Conservation (phyloP, 2,329 filamentous ascomycete genomes). For the Apiospora malaysiana region DNA sequence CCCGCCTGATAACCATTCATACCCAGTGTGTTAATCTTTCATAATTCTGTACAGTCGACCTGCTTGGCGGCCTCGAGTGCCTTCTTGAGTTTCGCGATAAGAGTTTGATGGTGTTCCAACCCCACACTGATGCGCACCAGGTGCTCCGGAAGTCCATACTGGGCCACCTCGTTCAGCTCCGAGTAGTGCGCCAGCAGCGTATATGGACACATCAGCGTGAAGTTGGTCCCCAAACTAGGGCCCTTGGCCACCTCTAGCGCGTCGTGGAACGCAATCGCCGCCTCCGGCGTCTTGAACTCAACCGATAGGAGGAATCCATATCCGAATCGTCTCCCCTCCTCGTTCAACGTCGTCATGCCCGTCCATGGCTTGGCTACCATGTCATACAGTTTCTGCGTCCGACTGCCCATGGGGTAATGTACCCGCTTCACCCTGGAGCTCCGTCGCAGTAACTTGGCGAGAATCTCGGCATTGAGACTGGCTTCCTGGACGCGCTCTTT, state of each 20-base stretch:
- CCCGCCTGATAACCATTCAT: too few species aligned
- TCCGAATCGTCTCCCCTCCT: constrained; percentile 57
- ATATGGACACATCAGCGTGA: constrained; percentile 90
- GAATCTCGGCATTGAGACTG: constrained; percentile 83
- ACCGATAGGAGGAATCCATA: constrained; percentile 91
- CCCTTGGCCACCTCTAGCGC: constrained; percentile 87
- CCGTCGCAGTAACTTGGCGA: constrained; percentile 72
- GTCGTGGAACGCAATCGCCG: constrained; percentile 85
- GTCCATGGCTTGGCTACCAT: constrained; percentile 57
- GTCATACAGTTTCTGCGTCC: constrained; percentile 77
- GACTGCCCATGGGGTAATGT: constrained; percentile 84
- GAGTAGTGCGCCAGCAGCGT: constrained; percentile 88
- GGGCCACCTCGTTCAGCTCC: constrained; percentile 87
- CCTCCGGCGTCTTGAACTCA: constrained; percentile 72
- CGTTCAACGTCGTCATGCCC: neutral
- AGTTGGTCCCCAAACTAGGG: constrained; percentile 94
- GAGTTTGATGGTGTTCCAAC: constrained; percentile 60
- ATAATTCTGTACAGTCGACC: too few species aligned
- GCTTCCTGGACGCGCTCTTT: constrained; percentile 80
- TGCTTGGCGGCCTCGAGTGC: neutral
- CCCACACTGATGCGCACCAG: constrained; percentile 89
- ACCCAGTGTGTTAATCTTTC: neutral
- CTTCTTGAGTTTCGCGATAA: neutral
- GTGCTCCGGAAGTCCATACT: constrained; percentile 80
- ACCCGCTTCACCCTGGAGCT: constrained; percentile 72